phyloP scores from a whole-genome alignment of 495 filamentous ascomycete species.

The Hamigera avellanea region DNA sequence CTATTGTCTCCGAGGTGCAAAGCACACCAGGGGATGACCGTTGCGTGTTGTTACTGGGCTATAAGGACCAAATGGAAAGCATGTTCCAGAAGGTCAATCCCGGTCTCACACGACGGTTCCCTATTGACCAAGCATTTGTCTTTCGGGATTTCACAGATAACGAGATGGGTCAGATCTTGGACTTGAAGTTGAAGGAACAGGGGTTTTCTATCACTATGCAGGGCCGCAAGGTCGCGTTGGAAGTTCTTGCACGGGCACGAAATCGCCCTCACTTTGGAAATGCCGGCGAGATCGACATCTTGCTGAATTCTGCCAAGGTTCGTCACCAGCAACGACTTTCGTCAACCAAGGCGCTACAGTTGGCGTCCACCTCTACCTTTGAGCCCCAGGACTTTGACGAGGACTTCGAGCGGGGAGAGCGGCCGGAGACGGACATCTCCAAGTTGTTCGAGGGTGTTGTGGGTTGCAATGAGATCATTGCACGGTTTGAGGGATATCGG shows the following conservation, averaged over 20 bases:
- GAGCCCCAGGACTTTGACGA: constrained; percentile 58
- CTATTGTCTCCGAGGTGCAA: constrained; percentile 77
- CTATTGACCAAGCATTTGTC: constrained; percentile 47
- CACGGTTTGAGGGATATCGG: constrained; percentile 48
- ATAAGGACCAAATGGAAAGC: constrained; percentile 60
- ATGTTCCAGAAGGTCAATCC: constrained; percentile 81
- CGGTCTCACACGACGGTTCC: constrained; percentile 59
- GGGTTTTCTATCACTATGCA: constrained; percentile 29
- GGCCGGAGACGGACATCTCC: constrained; percentile 36
- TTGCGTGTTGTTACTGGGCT: constrained; percentile 67
- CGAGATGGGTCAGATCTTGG: constrained; percentile 42
- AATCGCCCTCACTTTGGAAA: constrained; percentile 44
- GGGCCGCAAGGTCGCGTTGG: constrained; percentile 27
- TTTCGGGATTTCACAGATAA: constrained; percentile 60
- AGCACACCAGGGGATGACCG: constrained; percentile 65
- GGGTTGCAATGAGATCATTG: constrained; percentile 52
- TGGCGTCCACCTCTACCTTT: constrained; percentile 25
- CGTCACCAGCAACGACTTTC: constrained; percentile 42
- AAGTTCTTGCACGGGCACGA: constrained; percentile 27
- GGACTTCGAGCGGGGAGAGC: constrained; percentile 45
- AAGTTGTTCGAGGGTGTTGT: constrained; percentile 55
- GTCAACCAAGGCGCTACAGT: constrained; percentile 4
- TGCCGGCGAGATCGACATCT: constrained; percentile 49
- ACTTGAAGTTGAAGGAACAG: constrained; percentile 41
- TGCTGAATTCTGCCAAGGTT: constrained; percentile 48